Evolutionary conservation across 768 basidiomycete species (phyloP), one percentile per base, ranked within the genome.

Genomic region (Chalciporus sphaerocephalus): DNA sequence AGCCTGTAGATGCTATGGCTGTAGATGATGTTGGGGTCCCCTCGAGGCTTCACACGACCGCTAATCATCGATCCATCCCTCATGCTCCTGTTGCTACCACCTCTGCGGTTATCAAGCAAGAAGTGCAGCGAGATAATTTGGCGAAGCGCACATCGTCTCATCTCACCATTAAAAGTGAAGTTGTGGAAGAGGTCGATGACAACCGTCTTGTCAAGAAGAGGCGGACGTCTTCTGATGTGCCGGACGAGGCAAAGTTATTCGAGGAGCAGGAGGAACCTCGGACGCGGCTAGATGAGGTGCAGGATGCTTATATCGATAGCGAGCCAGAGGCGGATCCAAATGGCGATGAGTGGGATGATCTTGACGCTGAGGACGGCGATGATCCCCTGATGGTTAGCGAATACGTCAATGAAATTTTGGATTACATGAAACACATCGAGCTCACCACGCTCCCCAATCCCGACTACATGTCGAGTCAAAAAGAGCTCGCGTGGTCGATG

Each of bases 361-460:
- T 98, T 13, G 93, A 97, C 53, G 82, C 80, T 1, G 92, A 94
- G 17, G 94, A 97, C 62, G 80, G 73, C 42, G 92, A 93, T 40
- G 95, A 99, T 60, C 96, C 95, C 12, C 74, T 91, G 49, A 97
- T 97, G 94, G 94, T 96, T 53, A 87, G 85, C 69, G 92, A 97
- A 67, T 99, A 99, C 60, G 94, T 96, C 40, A 74, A 74, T 20
- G 96, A 98, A 47, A 93, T 98, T 50, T 94, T 93, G 70, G 72
- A 86, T 46, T 98, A 99, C 69, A 77, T 97, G 70, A 88, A 85
- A 62, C 69, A 79, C 50, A 73, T 84, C 48, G 92, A 97, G 93
- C 65, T 80, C 51, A 66, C 68, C 9, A 92, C 87, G 0, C 84
- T 92, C 66, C 90, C 94, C 2, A 82, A 86, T 50, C 78, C 87